Percentiles rank a stretch among this genome's conserved stretches.
These are phyloP conservation scores for Emericellopsis atlantica DNA, from an alignment of 2,329 filamentous ascomycete genomes.

Conservation along the genomic window DNA sequence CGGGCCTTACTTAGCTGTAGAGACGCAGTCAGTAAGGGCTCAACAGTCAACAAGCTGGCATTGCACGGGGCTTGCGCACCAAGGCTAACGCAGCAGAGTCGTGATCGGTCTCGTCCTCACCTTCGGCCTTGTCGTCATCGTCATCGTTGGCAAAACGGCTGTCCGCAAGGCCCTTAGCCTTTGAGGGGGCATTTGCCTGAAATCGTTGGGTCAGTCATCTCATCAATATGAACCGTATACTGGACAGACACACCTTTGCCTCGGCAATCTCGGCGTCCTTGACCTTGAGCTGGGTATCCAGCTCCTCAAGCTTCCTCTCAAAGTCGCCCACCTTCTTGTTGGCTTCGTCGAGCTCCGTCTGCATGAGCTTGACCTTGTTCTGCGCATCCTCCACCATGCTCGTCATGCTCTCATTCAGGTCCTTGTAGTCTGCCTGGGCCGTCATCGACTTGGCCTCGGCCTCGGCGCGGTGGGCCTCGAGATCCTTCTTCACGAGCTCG, in stretches of 20 bases:
- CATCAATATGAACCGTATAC: background rate
- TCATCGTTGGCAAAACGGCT: constrained; percentile 37
- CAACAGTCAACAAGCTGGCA: background rate
- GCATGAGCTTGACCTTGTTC: constrained; percentile 36
- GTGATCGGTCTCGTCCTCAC: constrained; percentile 49
- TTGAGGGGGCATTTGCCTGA: constrained; percentile 30
- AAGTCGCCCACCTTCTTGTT: constrained; percentile 28
- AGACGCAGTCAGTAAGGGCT: constrained; percentile 5
- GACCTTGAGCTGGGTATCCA: constrained; percentile 45
- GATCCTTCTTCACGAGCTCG: constrained; percentile 34
- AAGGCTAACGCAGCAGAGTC: constrained; percentile 54
- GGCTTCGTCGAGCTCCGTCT: constrained; percentile 31
- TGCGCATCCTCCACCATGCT: constrained; percentile 46
- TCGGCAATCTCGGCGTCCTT: constrained; percentile 53
- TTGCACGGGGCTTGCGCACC: constrained; percentile 41
- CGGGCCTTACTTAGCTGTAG: constrained; percentile 30
- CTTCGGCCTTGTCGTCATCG: constrained; percentile 31
- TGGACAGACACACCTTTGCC: constrained; percentile 33
- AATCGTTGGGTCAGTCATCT: background rate
- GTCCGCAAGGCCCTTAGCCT: constrained; percentile 37
- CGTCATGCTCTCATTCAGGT: constrained; percentile 51
- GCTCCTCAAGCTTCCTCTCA: constrained; percentile 32
- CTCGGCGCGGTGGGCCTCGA: constrained; percentile 38
- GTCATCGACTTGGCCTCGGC: constrained; percentile 39
- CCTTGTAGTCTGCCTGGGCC: constrained; percentile 46